Base-by-base conservation (phyloP, 2,329 filamentous ascomycete species). In the Beauveria medogensis region DNA sequence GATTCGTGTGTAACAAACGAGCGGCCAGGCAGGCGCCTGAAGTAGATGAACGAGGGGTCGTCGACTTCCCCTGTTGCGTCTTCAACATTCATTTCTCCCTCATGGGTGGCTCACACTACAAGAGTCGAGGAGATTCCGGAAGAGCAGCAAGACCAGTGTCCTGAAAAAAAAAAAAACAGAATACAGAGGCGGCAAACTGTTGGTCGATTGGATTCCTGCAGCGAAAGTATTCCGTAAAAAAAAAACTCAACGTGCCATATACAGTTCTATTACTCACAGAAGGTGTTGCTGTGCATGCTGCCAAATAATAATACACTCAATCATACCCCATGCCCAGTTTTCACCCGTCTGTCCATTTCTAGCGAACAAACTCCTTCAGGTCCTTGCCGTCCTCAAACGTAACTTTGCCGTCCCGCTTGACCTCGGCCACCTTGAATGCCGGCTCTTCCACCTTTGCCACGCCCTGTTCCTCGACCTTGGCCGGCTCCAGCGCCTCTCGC, bases 401-500 rank as follows among this genome's bases (percentile, higher is more conserved):
- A n/a, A 88, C 86, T 71, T 88, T 88, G 20, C 87, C 87, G 65
- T 85, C 82, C 66, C 78, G 77, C 18, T 77, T 76, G 34, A 86
- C 79, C 43, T 75, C 80, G 0, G 84, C 84, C 48, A 88, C 75
- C 59, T 82, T 80, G 53, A 87, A 76, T 2, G 75, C 78, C 3
- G 70, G 67, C 68, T 64, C 59, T 14, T 60, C 65, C 51, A 62
- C 60, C 20, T 59, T 62, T 14, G 48, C 56, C 16, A 55, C 26
- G 44, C 8, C 22, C n/a, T 20, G 12, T 8, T n/a, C 41, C 37
- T 66, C 56, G 41, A 22, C 41, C n/a, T 51, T 55, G 5, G 56
- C 59, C 51, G 76, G 66, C 65, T 80, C 81, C 10, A 88, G 73
- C 2, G 86, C 86, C 41, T 83, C 77, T 2, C 84, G 78, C 0